Evolutionary conservation across 768 basidiomycete species (phyloP), one percentile per base, ranked within the genome.

Genomic region (Rhodocollybia butyracea): DNA sequence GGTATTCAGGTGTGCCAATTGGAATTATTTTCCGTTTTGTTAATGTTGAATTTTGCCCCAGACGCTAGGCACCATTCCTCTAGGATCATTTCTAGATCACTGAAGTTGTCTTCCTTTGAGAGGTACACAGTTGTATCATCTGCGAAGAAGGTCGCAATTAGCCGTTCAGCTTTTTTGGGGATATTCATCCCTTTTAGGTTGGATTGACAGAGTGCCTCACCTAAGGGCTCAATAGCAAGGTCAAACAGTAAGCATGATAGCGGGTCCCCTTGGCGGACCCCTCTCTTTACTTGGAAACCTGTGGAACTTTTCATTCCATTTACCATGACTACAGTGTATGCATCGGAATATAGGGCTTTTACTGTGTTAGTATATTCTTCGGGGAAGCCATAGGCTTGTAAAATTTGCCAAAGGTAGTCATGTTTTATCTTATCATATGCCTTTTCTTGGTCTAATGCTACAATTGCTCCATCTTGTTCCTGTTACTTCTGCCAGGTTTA

Each of bases 231-330:
- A 0, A 71, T 72, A 0, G n/a, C n/a, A n/a, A n/a, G n/a, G n/a
- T n/a, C n/a, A n/a, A n/a, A n/a, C n/a, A n/a, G n/a, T n/a, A n/a
- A 21, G 30, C 52, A 54, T n/a, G 52, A 54, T 12, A 54, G 42
- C 0, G 68, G 66, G 59, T 70, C 69, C 3, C 67, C 69, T 31
- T 73, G 72, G 8, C 67, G 5, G 0, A 71, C 70, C 0, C 71
- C 70, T 5, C 65, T 34, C 3, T 55, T 61, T 2, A 69, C 59
- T 26, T 40, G 24, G 52, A 47, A 47, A 1, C 58, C 65, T 0
- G 59, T 52, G 3, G 36, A 34, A 39, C 67, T 68, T 17, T 56
- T 10, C 0, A 53, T 26, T 5, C 69, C 65, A 30, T 70, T 70
- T 0, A 70, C 34, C n/a, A n/a, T n/a, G 0, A 26, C 12, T 24